Conservation (phyloP, 805 yeast genomes). For the Candida bentonensis region DNA sequence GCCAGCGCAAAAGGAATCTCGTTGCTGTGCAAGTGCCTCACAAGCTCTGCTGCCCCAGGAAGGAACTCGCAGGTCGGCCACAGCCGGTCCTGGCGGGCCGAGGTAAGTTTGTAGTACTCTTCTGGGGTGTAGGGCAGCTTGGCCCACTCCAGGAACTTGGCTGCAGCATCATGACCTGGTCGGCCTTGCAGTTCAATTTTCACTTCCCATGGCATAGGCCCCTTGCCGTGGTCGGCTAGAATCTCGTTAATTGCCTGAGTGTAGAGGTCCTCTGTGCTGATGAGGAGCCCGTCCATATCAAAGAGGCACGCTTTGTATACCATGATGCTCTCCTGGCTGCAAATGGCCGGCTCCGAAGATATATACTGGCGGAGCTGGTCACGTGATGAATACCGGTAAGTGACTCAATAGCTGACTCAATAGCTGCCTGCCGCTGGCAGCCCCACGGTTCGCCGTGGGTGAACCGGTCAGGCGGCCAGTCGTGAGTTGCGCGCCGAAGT, state of each 20-base stretch:
- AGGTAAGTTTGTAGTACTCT: slow-evolving; percentile 40
- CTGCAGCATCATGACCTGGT: slow-evolving; percentile 69
- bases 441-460: too few relatives aligned
- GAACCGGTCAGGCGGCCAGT: too few relatives aligned
- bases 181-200: slow-evolving; percentile 81
- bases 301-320: slow-evolving; percentile 50
- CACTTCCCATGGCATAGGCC: slow-evolving; percentile 76
- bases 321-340: background rate
- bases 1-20: slow-evolving; percentile 78
- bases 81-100: slow-evolving; percentile 34
- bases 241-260: slow-evolving; percentile 62
- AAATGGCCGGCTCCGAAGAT: background rate
- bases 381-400: too few relatives aligned
- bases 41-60: slow-evolving; percentile 74
- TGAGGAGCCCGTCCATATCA: slow-evolving; percentile 87
- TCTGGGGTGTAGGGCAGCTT: slow-evolving; percentile 54
- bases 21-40: slow-evolving; percentile 35
- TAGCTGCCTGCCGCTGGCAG: too few relatives aligned
- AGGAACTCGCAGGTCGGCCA: slow-evolving; percentile 59
- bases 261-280: slow-evolving; percentile 86
- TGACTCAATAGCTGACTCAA: too few relatives aligned
- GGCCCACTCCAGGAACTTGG: slow-evolving; percentile 51
- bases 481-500: too few relatives aligned
- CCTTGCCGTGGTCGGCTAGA: slow-evolving; percentile 55
- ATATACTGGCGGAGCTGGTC: too few relatives aligned